These are phyloP conservation scores for Scutellaria baicalensis DNA, from an alignment of 257 asterid species.

Conservation along the genomic window DNA sequence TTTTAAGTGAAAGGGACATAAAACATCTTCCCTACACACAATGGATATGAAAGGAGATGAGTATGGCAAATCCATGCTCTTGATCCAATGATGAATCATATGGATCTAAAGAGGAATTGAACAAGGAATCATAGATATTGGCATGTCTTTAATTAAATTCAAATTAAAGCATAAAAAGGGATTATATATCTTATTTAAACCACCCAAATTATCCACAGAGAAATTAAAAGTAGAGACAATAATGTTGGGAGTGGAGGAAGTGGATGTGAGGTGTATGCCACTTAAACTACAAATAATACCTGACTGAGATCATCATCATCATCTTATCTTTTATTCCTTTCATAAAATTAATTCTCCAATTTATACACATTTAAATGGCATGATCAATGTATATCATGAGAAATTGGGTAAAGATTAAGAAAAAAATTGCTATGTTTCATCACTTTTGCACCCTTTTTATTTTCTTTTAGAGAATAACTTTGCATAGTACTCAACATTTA, in stretches of 20 bases:
- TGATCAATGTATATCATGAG: background rate
- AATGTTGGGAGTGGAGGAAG: conserved; percentile 25
- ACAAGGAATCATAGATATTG: background rate
- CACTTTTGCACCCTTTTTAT: too few species aligned
- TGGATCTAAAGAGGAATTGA: background rate
- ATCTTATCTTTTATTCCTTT: background rate
- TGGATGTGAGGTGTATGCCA: conserved; percentile 30
- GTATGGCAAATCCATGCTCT: background rate
- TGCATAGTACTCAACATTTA: too few species aligned
- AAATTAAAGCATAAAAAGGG: background rate
- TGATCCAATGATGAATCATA: background rate
- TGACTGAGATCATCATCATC: background rate
- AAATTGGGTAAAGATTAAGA: background rate
- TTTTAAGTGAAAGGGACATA: too few species aligned
- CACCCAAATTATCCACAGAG: conserved; percentile 7
- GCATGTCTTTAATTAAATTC: background rate
- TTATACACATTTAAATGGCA: background rate
- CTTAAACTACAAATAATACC: conserved; percentile 14
- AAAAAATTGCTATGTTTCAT: too few species aligned
- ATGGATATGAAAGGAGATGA: background rate
- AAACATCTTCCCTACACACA: too few species aligned
- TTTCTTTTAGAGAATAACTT: too few species aligned
- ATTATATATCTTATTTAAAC: background rate
- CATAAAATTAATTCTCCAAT: background rate
- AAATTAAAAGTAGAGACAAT: background rate